A percentile compares a stretch with the other conserved stretches of the same genome.
phyloP scores from a whole-genome alignment of 257 asterid species.

The Penstemon eatonii region DNA sequence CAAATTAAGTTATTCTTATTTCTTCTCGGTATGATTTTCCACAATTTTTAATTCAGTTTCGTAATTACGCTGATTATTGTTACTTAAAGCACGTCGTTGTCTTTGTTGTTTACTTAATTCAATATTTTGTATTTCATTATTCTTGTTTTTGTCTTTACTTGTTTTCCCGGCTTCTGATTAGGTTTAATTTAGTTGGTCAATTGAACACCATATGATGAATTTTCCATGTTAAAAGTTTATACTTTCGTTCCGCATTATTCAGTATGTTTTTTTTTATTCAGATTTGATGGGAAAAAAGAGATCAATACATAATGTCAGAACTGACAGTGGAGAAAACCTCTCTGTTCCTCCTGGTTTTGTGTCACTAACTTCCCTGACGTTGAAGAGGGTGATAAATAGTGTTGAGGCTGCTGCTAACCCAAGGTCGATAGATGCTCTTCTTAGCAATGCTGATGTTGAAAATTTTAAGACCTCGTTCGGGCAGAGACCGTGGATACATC shows the following conservation, averaged over 20 bases:
- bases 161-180: too few relatives aligned
- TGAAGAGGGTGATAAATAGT: conserved; percentile 38
- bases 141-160: too few relatives aligned
- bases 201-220: too few relatives aligned
- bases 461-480: conserved; percentile 41
- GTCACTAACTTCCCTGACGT: conserved; percentile 54
- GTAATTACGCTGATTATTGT: too few relatives aligned
- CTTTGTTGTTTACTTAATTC: too few relatives aligned
- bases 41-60: too few relatives aligned
- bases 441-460: conserved; percentile 35
- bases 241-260: neutral
- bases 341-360: conserved; percentile 86
- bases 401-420: conserved; percentile 25
- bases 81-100: too few relatives aligned
- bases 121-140: too few relatives aligned
- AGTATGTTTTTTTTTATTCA: neutral
- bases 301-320: conserved; percentile 16
- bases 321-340: conserved; percentile 23
- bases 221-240: conserved; percentile 14
- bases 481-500: conserved; percentile 54
- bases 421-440: conserved; percentile 29
- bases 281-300: conserved; percentile 49
- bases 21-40: too few relatives aligned
- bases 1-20: too few relatives aligned
- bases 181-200: too few relatives aligned